These are phyloP conservation scores for Xylariaceae sp. DNA, from an alignment of 2,329 filamentous ascomycete genomes.

Conservation along the genomic window DNA sequence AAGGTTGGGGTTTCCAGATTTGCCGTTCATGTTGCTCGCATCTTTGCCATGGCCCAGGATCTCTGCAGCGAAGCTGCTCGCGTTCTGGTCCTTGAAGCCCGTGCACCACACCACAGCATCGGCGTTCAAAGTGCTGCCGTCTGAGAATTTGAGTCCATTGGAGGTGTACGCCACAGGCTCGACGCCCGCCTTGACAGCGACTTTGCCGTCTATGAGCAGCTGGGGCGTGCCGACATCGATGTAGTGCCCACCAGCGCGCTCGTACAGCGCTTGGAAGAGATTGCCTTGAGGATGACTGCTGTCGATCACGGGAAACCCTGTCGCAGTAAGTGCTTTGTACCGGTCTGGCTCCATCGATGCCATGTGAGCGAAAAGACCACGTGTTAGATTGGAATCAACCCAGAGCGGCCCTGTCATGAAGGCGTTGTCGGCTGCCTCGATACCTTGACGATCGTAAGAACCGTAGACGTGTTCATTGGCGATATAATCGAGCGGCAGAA, in stretches of 20 bases:
- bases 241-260: constrained; percentile 36
- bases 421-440: background rate
- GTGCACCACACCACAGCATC: constrained; percentile 39
- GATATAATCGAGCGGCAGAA: constrained; percentile 30
- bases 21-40: background rate
- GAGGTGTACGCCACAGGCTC: constrained; percentile 27
- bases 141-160: constrained; percentile 28
- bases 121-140: constrained; percentile 28
- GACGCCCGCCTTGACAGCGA: constrained; percentile 24
- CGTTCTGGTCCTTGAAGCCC: constrained; percentile 31
- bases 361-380: background rate
- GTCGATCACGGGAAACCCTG: constrained; percentile 34
- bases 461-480: constrained; percentile 22
- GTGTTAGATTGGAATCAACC: background rate
- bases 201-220: constrained; percentile 28
- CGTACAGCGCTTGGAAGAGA: constrained; percentile 30
- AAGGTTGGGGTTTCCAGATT: background rate
- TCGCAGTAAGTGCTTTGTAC: constrained; percentile 27
- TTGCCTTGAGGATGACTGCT: constrained; percentile 20
- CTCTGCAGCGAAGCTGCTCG: constrained; percentile 20
- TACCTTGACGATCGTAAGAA: constrained; percentile 23
- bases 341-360: constrained; percentile 9
- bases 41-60: constrained; percentile 23
- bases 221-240: constrained; percentile 31
- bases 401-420: background rate